phyloP scores from a whole-genome alignment of 2,329 filamentous ascomycete species.

The Lasiodiplodia gonubiensis region DNA sequence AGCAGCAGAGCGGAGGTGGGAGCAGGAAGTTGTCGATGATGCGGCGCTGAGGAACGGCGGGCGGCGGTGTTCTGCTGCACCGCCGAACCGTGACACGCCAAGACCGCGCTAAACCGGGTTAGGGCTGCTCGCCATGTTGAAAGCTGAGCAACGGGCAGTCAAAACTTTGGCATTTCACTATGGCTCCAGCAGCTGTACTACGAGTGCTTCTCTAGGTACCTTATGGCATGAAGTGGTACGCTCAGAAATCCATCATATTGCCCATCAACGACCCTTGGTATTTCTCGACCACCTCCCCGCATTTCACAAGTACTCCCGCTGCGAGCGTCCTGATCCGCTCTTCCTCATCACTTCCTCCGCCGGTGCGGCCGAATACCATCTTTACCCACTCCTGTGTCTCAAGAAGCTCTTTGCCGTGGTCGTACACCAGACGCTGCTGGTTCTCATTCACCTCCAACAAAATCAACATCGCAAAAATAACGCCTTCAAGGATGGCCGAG shows the following conservation, averaged over 20 bases:
- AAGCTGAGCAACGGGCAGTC: not conserved
- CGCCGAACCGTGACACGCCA: constrained; percentile 23
- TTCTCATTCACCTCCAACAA: constrained; percentile 82
- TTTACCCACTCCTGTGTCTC: constrained; percentile 89
- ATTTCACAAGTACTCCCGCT: constrained; percentile 76
- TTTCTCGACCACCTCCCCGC: constrained; percentile 81
- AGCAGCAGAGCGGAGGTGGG: not conserved
- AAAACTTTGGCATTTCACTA: not conserved
- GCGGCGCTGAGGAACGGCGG: constrained; percentile 14
- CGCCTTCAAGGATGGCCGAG: constrained; percentile 70
- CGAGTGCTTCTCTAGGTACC: not conserved
- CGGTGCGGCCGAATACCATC: constrained; percentile 67
- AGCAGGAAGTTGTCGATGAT: constrained; percentile 8
- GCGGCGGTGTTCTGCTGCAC: constrained; percentile 22
- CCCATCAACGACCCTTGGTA: constrained; percentile 80
- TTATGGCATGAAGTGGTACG: not conserved
- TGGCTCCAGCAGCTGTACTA: not conserved
- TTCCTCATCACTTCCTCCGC: constrained; percentile 61
- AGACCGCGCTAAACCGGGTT: constrained; percentile 23
- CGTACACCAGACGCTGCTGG: constrained; percentile 72
- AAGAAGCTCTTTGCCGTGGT: constrained; percentile 76
- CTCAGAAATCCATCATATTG: constrained; percentile 55
- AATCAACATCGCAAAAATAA: constrained; percentile 80
- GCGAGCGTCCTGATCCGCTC: constrained; percentile 79
- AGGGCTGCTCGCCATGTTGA: not conserved